A percentile compares a stretch with the other conserved stretches of the same genome.
Conservation (phyloP, 2,329 filamentous ascomycete genomes). For the Venturia oleaginea region DNA sequence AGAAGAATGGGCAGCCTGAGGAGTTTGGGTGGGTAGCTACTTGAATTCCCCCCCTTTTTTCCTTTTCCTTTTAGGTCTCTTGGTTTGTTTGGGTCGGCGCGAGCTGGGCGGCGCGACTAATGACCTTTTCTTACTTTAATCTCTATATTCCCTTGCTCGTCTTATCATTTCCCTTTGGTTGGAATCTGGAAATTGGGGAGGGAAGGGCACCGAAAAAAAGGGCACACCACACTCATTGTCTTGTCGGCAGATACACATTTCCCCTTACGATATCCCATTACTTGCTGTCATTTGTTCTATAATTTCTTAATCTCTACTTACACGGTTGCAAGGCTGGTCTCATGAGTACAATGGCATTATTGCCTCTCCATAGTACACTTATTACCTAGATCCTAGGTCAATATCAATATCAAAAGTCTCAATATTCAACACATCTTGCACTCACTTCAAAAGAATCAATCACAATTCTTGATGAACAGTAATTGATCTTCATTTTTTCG, state of each 20-base stretch:
- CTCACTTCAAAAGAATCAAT: not conserved
- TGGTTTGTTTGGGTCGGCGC: not conserved
- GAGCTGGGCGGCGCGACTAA: not conserved
- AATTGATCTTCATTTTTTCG: not conserved
- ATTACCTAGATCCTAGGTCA: not conserved
- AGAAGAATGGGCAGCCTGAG: not conserved
- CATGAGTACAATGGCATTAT: not conserved
- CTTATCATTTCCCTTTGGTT: not conserved
- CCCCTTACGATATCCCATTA: not conserved
- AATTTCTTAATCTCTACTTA: not conserved
- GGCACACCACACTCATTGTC: not conserved
- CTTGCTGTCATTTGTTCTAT: not conserved
- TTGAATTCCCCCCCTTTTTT: not conserved
- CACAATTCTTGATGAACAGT: not conserved
- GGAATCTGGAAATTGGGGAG: not conserved
- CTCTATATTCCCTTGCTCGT: not conserved
- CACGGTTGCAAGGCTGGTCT: not conserved
- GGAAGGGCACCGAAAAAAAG: not conserved
- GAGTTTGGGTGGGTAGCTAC: constrained; percentile 6
- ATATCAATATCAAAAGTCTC: not conserved
- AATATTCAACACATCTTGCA: not conserved
- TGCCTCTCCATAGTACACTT: not conserved
- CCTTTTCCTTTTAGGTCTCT: not conserved
- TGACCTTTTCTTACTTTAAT: not conserved
- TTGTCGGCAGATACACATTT: not conserved